A percentile compares a stretch with the other conserved stretches of the same genome.
Conservation (phyloP, 2,329 filamentous ascomycete species). For the Ophiocordyceps camponoti-rufipedis region DNA sequence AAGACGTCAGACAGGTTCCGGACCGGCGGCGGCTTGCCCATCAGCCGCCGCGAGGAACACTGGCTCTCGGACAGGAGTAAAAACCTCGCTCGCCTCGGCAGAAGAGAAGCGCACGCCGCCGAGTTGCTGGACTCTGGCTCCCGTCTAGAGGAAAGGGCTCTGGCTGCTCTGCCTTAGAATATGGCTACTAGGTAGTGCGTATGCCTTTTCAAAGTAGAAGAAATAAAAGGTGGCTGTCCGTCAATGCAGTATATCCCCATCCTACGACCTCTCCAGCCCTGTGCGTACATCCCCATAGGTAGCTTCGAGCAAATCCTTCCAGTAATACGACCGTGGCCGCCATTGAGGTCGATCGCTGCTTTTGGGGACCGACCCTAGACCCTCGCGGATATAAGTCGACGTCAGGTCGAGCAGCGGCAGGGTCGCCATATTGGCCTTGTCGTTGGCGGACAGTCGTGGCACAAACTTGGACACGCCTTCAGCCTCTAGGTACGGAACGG, state of each 20-base stretch:
- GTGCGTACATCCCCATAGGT: neutral
- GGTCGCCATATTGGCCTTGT: constrained; percentile 13
- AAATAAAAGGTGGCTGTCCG: neutral
- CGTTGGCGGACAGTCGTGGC: constrained; percentile 19
- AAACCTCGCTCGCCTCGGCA: no score
- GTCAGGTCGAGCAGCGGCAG: neutral
- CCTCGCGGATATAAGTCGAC: neutral
- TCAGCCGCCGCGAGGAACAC: no score
- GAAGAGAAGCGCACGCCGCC: no score
- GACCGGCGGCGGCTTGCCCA: no score
- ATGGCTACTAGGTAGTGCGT: no score
- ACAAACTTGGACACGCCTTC: constrained; percentile 21
- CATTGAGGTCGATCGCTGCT: neutral
- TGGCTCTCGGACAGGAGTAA: no score
- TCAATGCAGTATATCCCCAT: neutral
- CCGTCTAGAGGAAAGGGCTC: no score
- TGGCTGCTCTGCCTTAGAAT: no score
- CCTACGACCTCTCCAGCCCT: neutral
- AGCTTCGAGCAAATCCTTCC: neutral
- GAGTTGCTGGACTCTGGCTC: no score
- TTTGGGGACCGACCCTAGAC: neutral
- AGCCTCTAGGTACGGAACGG: constrained; percentile 14
- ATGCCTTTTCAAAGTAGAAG: neutral
- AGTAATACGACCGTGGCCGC: neutral
- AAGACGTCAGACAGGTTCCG: no score